Evolutionary conservation across 1,284 basidiomycete species (phyloP).

Genomic region (Leccinum fallax): DNA sequence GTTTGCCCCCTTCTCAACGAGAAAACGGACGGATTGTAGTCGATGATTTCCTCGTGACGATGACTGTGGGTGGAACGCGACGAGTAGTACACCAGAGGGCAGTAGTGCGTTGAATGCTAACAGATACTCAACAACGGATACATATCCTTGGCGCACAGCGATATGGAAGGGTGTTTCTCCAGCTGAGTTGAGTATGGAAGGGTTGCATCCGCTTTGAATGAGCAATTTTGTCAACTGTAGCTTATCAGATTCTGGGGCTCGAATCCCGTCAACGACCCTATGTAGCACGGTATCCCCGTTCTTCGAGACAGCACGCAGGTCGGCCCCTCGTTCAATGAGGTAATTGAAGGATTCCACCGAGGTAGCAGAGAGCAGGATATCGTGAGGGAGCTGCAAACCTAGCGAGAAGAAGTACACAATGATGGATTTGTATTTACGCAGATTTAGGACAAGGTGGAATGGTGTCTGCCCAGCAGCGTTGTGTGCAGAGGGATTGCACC

Average conservation of each 20-base stretch:
- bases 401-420: neutral
- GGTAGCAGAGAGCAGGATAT: neutral
- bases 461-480: neutral
- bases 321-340: neutral
- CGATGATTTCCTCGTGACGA: neutral
- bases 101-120: neutral
- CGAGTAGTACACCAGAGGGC: conserved; percentile 5
- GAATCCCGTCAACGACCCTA: neutral
- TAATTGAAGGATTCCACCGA: neutral
- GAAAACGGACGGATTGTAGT: neutral
- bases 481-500: neutral
- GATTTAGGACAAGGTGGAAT: neutral
- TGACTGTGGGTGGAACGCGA: neutral
- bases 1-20: conserved; percentile 2
- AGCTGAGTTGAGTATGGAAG: neutral
- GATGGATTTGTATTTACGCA: neutral
- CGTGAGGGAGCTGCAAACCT: neutral
- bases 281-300: conserved; percentile 3
- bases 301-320: neutral
- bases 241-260: neutral
- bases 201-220: conserved; percentile 1
- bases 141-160: neutral
- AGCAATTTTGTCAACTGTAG: conserved; percentile 1
- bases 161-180: conserved; percentile 6
- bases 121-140: conserved; percentile 3